A percentile compares a stretch with the other conserved stretches of the same genome.
These are phyloP conservation scores for Puccinia polysora DNA, from an alignment of 1,284 basidiomycete genomes.

Conservation along the genomic window DNA sequence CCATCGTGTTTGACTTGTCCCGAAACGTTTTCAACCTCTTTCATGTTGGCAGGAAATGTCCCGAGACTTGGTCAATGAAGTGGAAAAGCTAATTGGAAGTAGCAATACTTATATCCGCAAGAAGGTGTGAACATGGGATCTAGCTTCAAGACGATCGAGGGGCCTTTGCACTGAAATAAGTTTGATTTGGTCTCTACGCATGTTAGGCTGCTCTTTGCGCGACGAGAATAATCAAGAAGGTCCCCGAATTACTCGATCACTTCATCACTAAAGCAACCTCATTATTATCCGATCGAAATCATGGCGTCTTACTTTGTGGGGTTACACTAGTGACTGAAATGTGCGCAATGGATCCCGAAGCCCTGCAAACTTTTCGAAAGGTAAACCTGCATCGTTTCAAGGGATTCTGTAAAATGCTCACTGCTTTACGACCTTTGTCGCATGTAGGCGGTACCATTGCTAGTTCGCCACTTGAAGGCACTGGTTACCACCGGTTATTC, in stretches of 20 bases:
- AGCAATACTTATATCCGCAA: slow-evolving; percentile 99
- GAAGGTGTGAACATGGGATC: slow-evolving; percentile 62
- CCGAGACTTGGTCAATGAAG: slow-evolving; percentile 89
- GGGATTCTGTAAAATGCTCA: not conserved
- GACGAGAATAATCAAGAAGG: slow-evolving; percentile 90
- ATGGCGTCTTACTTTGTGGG: slow-evolving; percentile 87
- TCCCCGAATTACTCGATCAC: slow-evolving; percentile 92
- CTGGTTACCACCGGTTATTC: slow-evolving; percentile 95
- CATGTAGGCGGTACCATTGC: slow-evolving; percentile 75
- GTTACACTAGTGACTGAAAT: slow-evolving; percentile 94
- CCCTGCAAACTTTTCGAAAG: slow-evolving; percentile 80
- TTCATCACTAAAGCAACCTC: slow-evolving; percentile 83
- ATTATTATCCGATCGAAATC: slow-evolving; percentile 89
- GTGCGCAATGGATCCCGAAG: slow-evolving; percentile 71
- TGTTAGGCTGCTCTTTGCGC: slow-evolving; percentile 87
- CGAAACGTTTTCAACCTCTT: not conserved
- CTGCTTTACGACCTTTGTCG: slow-evolving; percentile 1
- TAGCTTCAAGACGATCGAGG: too few species aligned
- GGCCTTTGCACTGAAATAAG: too few species aligned
- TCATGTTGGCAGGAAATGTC: slow-evolving; percentile 70
- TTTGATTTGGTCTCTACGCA: not conserved
- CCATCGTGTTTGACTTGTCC: not conserved
- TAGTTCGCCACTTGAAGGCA: slow-evolving; percentile 92
- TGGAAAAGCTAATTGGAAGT: slow-evolving; percentile 93
- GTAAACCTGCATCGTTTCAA: slow-evolving; percentile 55